A percentile compares a stretch with the other conserved stretches of the same genome.
phyloP scores from a whole-genome alignment of 208 protist species.

The Wallacemonas sp. region DNA sequence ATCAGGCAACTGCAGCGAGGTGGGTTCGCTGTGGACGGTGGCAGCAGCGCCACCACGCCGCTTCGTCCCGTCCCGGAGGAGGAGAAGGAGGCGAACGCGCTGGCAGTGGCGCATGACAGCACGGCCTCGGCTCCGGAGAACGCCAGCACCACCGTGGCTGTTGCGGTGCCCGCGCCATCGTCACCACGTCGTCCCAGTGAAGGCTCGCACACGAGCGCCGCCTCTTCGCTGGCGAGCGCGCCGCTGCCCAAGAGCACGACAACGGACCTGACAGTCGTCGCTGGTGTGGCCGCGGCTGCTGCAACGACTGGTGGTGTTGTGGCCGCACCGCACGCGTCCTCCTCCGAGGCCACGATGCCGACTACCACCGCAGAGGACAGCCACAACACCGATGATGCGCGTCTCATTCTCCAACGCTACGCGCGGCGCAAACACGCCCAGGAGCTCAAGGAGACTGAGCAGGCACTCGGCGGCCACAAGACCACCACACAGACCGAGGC shows the following conservation, averaged over 20 bases:
- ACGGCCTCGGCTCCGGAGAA: too few species aligned
- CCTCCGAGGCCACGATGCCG: too few species aligned
- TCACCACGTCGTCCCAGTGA: neutral
- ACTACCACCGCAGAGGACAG: too few species aligned
- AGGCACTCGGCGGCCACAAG: neutral
- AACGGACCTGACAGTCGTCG: too few species aligned
- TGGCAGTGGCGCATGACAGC: neutral
- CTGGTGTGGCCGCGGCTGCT: too few species aligned
- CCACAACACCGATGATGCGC: conserved; percentile 32
- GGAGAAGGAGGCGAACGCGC: conserved; percentile 4
- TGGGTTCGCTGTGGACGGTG: neutral
- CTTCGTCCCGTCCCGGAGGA: neutral
- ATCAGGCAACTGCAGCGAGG: conserved; percentile 22
- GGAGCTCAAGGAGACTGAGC: neutral
- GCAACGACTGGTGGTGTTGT: too few species aligned
- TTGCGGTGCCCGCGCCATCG: neutral
- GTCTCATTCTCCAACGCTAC: conserved; percentile 52
- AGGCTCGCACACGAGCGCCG: neutral
- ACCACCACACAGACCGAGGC: too few species aligned
- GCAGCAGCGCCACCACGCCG: neutral
- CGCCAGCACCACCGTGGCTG: neutral
- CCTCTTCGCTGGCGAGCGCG: neutral
- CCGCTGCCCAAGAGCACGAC: too few species aligned
- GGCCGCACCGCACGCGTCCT: too few species aligned
- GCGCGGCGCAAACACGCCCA: conserved; percentile 32